A percentile compares a stretch with the other conserved stretches of the same genome.
phyloP scores from a whole-genome alignment of 371 early-diverging fungal species.

The Rhizopus arrhizus region DNA sequence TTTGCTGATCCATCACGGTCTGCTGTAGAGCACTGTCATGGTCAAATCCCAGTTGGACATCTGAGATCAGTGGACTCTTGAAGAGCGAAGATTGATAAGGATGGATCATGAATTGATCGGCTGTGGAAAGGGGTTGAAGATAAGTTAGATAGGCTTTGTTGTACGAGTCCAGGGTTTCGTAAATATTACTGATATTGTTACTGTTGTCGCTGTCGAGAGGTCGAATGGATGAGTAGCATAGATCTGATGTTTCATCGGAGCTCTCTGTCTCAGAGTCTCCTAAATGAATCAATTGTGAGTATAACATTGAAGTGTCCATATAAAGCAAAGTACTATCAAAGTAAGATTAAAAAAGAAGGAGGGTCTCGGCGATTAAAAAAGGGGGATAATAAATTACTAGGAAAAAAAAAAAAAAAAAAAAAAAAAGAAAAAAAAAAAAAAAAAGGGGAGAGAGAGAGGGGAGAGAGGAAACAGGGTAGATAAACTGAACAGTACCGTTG shows the following conservation, averaged over 20 bases:
- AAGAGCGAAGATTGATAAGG: not conserved
- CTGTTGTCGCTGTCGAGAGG: not conserved
- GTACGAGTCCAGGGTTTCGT: not conserved
- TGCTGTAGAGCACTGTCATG: conserved; percentile 18
- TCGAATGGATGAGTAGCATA: not conserved
- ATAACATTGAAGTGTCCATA: conserved; percentile 11
- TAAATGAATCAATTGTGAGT: conserved; percentile 29
- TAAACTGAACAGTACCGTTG: not conserved
- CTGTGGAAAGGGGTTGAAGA: not conserved
- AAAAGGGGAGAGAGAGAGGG: not conserved
- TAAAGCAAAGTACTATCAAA: conserved; percentile 1
- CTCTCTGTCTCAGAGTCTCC: conserved; percentile 18
- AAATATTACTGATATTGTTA: not conserved
- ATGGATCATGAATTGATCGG: not conserved
- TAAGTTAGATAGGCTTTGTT: not conserved
- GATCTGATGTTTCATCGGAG: not conserved
- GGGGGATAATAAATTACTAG: too few species aligned
- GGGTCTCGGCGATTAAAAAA: not conserved
- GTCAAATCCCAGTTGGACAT: conserved; percentile 8
- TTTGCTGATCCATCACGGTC: conserved; percentile 7
- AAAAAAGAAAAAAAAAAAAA: not conserved
- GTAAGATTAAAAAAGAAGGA: not conserved
- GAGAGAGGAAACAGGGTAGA: not conserved
- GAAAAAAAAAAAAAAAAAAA: not conserved
- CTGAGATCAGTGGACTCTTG: not conserved